Base-by-base conservation (phyloP, 306 rosid species). In the Vigna trinervia region DNA sequence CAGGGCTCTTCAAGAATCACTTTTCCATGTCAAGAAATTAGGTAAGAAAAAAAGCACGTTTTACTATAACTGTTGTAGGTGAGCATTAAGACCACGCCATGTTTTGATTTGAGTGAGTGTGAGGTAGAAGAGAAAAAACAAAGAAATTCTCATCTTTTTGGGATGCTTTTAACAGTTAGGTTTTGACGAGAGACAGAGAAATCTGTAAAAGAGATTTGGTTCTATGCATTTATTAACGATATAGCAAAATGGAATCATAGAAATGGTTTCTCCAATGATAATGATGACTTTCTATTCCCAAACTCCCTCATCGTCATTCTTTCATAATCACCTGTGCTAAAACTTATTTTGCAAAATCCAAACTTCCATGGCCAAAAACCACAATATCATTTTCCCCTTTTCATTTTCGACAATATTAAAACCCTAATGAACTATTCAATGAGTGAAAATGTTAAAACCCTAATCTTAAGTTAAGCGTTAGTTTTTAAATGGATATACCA, bases 131-230 rank as follows among this genome's bases (percentile, higher is more conserved):
- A 26, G 28, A 26, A 26, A 23, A 26, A 26, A 26, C 28, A 26
- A 32, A 66, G 53, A 61, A 26, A 41, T 6, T 8, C 11, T 26
- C 36, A 38, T 67, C 76, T 60, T 81, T 59, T 64, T 72, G 28
- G 17, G 46, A n/a, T 22, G 50, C 50, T 45, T 30, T 45, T 12
- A 45, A 63, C 14, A 13, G 64, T 34, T 63, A 52, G 43, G 74
- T 81, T 63, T 65, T 28, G 67, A 83, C 51, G 15, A 87, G 45
- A 82, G 91, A 91, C 92, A 88, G 36, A 61, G 83, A 88, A 78
- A 91, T 89, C 94, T 85, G 17, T 8, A 46, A 86, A 87, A 71
- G 89, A 83, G 94, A 91, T 91, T 84, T 80, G 89, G 85, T 84
- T 88, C 82, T 73, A 59, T 77, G 78, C 41, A 50, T 78, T 81